Percentiles rank a stretch among this genome's conserved stretches.
phyloP scores from a whole-genome alignment of 225 moss, liverwort and hornwort species.

The Climacium dendroides region DNA sequence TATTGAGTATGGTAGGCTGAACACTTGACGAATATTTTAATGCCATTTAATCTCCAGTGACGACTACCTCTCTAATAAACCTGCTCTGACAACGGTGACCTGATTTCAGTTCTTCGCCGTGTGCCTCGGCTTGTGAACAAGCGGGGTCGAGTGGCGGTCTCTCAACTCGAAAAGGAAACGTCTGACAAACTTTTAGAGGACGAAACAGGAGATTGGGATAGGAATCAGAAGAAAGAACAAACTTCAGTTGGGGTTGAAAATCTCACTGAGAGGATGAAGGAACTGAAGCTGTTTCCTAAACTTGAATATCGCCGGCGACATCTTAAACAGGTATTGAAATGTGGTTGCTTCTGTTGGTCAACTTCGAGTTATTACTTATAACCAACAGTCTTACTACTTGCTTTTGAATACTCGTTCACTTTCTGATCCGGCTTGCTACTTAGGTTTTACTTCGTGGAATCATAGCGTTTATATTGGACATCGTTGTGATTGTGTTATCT shows the following conservation, averaged over 20 bases:
- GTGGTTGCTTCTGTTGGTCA: not conserved
- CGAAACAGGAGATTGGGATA: not conserved
- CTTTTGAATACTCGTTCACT: not conserved
- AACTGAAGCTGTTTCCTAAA: slow-evolving; percentile 56
- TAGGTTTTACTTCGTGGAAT: not conserved
- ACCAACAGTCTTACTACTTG: not conserved
- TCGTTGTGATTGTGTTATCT: not conserved
- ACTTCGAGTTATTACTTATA: not conserved
- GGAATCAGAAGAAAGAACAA: not conserved
- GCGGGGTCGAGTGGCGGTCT: slow-evolving; percentile 21
- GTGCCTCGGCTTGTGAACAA: slow-evolving; percentile 56
- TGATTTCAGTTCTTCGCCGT: slow-evolving; percentile 33
- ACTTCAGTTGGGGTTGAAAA: slow-evolving; percentile 2
- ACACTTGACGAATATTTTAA: not conserved
- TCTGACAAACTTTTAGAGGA: not conserved
- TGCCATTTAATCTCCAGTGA: not conserved
- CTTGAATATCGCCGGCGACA: slow-evolving; percentile 48
- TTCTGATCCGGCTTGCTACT: not conserved
- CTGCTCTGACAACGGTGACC: not conserved
- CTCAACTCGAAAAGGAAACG: slow-evolving; percentile 1
- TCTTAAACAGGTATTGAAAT: slow-evolving; percentile 35
- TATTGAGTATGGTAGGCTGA: not conserved
- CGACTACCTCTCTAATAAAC: not conserved
- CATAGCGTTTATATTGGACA: not conserved
- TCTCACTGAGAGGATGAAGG: slow-evolving; percentile 31